A percentile compares a stretch with the other conserved stretches of the same genome.
These are phyloP conservation scores for Gonium pectorale DNA, from an alignment of 139 green algal genomes.

Conservation along the genomic window DNA sequence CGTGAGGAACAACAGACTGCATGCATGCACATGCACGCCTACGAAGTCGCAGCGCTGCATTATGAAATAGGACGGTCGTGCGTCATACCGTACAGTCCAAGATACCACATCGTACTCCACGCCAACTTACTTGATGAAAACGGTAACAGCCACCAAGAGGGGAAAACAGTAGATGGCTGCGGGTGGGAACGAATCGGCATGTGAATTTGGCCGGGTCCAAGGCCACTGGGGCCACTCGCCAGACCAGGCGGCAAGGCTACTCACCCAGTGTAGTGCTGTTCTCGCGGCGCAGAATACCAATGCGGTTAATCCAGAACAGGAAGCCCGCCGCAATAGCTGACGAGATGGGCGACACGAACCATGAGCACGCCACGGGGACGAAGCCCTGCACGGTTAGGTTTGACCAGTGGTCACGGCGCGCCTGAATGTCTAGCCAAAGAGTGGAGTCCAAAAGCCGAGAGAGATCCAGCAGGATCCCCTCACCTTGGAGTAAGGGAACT, in stretches of 20 bases:
- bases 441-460: no score
- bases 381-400: no score
- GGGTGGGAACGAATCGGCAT: no score
- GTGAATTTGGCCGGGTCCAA: no score
- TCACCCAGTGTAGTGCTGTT: slow-evolving; percentile 33
- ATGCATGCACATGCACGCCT: neutral
- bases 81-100: no score
- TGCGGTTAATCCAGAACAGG: slow-evolving; percentile 42
- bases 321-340: slow-evolving; percentile 28
- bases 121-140: slow-evolving; percentile 35
- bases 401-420: no score
- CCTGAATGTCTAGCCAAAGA: no score
- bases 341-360: slow-evolving; percentile 59
- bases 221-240: no score
- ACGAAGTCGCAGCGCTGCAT: neutral
- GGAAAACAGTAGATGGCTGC: slow-evolving; percentile 47
- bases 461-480: no score
- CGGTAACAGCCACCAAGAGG: slow-evolving; percentile 47
- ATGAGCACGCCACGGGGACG: neutral
- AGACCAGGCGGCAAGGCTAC: neutral
- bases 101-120: neutral
- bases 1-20: neutral
- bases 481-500: neutral
- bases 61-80: neutral
- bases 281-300: slow-evolving; percentile 46